Percentiles rank a stretch among this genome's conserved stretches.
phyloP scores from a whole-genome alignment of 257 asterid species.

The Striga asiatica region DNA sequence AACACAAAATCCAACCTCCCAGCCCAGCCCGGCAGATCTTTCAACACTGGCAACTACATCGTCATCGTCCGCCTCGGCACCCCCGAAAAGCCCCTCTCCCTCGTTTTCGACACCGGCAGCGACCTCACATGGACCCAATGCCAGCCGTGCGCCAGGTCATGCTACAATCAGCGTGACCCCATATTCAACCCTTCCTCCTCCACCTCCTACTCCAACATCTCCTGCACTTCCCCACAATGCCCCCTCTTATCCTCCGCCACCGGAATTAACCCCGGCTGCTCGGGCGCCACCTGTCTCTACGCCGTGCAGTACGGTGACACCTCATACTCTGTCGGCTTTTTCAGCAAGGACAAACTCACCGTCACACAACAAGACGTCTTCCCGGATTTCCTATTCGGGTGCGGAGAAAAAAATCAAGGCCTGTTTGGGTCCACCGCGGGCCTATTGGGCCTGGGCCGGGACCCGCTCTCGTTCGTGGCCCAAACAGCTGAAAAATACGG shows the following conservation, averaged over 20 bases:
- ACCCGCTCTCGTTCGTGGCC: conserved; percentile 39
- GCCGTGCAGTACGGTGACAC: conserved; percentile 49
- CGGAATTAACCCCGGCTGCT: conserved; percentile 28
- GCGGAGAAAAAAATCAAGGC: conserved; percentile 64
- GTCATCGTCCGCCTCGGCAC: conserved; percentile 55
- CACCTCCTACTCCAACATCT: conserved; percentile 39
- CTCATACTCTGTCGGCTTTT: conserved; percentile 45
- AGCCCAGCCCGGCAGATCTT: conserved; percentile 25
- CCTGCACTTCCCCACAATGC: conserved; percentile 37
- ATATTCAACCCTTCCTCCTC: conserved; percentile 50
- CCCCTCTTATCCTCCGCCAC: conserved; percentile 30
- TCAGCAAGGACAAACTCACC: conserved; percentile 37
- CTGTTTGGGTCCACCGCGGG: conserved; percentile 54
- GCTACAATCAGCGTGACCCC: conserved; percentile 54
- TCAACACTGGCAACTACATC: conserved; percentile 50
- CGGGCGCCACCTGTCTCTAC: conserved; percentile 34
- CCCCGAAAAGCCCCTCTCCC: conserved; percentile 31
- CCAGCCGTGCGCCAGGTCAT: conserved; percentile 38
- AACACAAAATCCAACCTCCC: conserved; percentile 34
- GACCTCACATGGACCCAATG: conserved; percentile 88
- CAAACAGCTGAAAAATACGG: conserved; percentile 50
- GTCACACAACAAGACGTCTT: conserved; percentile 31
- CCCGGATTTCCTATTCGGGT: conserved; percentile 45
- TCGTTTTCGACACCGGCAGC: conserved; percentile 74
- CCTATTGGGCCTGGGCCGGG: conserved; percentile 56